These are phyloP conservation scores for Penicillium argentinense DNA, from an alignment of 495 filamentous ascomycete genomes.

Conservation along the genomic window DNA sequence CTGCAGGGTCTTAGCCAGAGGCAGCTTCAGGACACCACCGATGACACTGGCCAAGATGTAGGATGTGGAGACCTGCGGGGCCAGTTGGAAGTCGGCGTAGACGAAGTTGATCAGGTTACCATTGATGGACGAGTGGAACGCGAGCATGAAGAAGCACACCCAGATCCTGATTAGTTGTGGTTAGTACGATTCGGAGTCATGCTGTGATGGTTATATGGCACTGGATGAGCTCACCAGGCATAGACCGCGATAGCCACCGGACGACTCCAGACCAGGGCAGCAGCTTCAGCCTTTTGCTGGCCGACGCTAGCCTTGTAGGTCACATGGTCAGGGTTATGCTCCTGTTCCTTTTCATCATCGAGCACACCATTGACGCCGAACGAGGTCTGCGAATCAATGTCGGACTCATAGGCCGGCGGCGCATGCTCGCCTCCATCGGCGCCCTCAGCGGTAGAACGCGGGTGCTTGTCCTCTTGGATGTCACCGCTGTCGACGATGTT, in stretches of 20 bases:
- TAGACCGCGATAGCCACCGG: slow-evolving; percentile 34
- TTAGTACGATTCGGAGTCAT: no score
- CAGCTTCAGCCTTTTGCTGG: slow-evolving; percentile 45
- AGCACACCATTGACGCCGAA: slow-evolving; percentile 13
- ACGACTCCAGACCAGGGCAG: slow-evolving; percentile 42
- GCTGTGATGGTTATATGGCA: no score
- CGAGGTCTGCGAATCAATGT: background rate
- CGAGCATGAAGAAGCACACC: slow-evolving; percentile 44
- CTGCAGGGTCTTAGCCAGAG: slow-evolving; percentile 67
- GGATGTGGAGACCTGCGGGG: slow-evolving; percentile 38
- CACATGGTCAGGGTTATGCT: slow-evolving; percentile 21
- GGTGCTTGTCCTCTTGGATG: slow-evolving; percentile 4
- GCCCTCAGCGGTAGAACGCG: background rate
- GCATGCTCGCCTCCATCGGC: background rate
- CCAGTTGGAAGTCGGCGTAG: slow-evolving; percentile 33
- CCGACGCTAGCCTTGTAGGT: slow-evolving; percentile 32
- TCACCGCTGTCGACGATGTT: background rate
- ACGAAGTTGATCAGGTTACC: slow-evolving; percentile 38
- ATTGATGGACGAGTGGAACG: slow-evolving; percentile 38
- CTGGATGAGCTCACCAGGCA: slow-evolving; percentile 33
- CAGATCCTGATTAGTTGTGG: no score
- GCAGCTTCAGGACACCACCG: slow-evolving; percentile 65
- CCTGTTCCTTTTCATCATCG: slow-evolving; percentile 27
- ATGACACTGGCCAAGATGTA: slow-evolving; percentile 51
- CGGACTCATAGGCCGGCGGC: background rate